Conservation (phyloP, 179 eudicot genomes). For the Beta lomatogona region DNA sequence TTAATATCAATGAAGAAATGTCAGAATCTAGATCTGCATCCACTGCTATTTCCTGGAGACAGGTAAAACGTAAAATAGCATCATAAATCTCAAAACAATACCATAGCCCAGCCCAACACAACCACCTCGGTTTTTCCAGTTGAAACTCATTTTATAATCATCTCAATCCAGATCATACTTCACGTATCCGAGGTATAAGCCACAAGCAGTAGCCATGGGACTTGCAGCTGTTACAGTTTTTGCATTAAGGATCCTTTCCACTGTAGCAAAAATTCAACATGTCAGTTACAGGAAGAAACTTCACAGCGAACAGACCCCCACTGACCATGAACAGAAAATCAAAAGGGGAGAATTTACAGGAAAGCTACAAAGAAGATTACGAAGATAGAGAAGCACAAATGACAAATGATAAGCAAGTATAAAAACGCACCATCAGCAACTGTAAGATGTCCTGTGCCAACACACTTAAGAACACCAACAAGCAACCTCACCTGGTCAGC, state of each 20-base stretch:
- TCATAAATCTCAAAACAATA: background rate
- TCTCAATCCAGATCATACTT: constrained; percentile 64
- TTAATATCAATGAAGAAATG: background rate
- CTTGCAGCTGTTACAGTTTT: constrained; percentile 69
- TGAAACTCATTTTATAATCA: background rate
- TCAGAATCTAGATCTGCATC: background rate
- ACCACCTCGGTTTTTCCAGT: background rate
- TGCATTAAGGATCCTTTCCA: constrained; percentile 72
- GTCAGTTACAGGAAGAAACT: background rate
- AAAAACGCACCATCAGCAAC: constrained; percentile 59
- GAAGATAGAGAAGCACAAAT: background rate
- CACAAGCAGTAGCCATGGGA: constrained; percentile 97
- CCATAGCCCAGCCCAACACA: background rate
- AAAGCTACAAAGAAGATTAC: background rate
- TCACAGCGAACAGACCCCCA: background rate
- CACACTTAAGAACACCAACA: constrained; percentile 83
- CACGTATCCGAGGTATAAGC: constrained; percentile 84
- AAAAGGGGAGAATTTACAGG: background rate
- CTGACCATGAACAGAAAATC: background rate
- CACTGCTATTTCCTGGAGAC: background rate
- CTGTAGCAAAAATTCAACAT: constrained; percentile 40
- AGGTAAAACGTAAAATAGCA: background rate
- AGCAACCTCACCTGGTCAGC: constrained; percentile 78
- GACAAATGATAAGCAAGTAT: background rate
- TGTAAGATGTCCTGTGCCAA: constrained; percentile 79